A percentile compares a stretch with the other conserved stretches of the same genome.
Evolutionary conservation across 2,329 filamentous ascomycete species (phyloP).

Genomic region (Eutypa lata): DNA sequence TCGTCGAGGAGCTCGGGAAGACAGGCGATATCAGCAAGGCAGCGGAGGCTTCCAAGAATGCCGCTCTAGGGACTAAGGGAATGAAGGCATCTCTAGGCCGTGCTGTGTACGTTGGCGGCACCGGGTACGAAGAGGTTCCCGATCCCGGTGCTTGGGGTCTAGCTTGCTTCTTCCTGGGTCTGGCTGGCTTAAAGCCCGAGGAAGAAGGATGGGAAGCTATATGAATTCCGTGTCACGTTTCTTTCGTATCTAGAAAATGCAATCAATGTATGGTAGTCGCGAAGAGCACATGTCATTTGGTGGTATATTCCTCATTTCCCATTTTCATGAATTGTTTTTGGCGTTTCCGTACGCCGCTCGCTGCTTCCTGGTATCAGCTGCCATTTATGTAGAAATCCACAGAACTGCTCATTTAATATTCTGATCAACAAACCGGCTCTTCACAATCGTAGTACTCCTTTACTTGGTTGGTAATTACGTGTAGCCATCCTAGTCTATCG

Average conservation of each 20-base stretch:
- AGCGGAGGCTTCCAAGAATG: conserved; percentile 70
- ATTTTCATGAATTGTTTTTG: not conserved
- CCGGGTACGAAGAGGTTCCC: conserved; percentile 64
- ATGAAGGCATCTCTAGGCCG: conserved; percentile 89
- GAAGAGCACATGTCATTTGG: not conserved
- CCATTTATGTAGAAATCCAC: not conserved
- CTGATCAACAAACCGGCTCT: not conserved
- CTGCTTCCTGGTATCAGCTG: not conserved
- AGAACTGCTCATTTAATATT: not conserved
- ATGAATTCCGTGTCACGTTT: conserved; percentile 11
- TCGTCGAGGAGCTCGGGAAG: conserved; percentile 67
- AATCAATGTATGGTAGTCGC: not conserved
- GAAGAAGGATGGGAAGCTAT: conserved; percentile 36
- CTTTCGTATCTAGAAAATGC: conserved; percentile 6
- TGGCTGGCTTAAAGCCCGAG: conserved; percentile 56
- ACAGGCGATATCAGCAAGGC: conserved; percentile 69
- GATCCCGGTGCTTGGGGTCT: conserved; percentile 71
- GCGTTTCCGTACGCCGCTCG: not conserved
- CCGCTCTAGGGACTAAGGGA: conserved; percentile 79
- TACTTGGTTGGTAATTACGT: not conserved
- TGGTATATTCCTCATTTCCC: not conserved
- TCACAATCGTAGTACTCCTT: not conserved
- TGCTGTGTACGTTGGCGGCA: conserved; percentile 77
- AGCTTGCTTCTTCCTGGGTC: conserved; percentile 75
- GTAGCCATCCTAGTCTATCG: not conserved